Base-by-base conservation (phyloP, 2,329 filamentous ascomycete genomes). In the Verticillium klebahnii region DNA sequence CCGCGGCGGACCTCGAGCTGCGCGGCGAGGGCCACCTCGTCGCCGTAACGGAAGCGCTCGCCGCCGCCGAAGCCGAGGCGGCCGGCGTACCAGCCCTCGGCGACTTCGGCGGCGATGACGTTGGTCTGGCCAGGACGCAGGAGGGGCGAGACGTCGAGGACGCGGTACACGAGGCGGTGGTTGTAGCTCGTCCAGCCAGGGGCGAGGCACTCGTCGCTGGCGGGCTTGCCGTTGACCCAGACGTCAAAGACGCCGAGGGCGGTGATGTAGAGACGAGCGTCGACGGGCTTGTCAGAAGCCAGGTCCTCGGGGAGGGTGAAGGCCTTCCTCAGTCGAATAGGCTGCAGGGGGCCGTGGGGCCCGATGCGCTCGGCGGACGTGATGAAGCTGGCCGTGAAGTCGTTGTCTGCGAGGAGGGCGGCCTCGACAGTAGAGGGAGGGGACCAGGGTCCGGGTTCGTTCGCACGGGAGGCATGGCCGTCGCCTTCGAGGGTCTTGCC, bases 11-110 rank as follows among this genome's bases (percentile, higher is more conserved):
- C 61, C 36, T 71, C 67, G 4, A 76, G 60, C 32, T 71, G 64
- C 2, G 73, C 72, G 45, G 74, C 64, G 7, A 70, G 59, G 3
- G 69, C 73, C 9, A 73, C 52, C 2, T 68, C 70, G 57, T 76
- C 69, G 1, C 74, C 74, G 61, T 69, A 75, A 23, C 69, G 56
- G 61, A 73, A 73, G 3, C 73, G 66, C 7, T 58, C 57, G 1
- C 70, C 71, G 0, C 60, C 64, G 12, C 66, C 61, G 34, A 65
- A 75, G 14, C 72, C 71, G 5, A 82, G 69, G 7, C 77, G 71
- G 4, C 78, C 78, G 12, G 74, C 68, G 58, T 77, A 85, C 83
- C 82, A 85, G 0, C 82, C 82, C 66, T 83, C 81, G 2, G 74
- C 79, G 5, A 84, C 78, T 19, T 79, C 77, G 1, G 80, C 75